Percentiles rank a stretch among this genome's conserved stretches.
phyloP scores from a whole-genome alignment of 2,329 filamentous ascomycete genomes.

The Coniella vitis region DNA sequence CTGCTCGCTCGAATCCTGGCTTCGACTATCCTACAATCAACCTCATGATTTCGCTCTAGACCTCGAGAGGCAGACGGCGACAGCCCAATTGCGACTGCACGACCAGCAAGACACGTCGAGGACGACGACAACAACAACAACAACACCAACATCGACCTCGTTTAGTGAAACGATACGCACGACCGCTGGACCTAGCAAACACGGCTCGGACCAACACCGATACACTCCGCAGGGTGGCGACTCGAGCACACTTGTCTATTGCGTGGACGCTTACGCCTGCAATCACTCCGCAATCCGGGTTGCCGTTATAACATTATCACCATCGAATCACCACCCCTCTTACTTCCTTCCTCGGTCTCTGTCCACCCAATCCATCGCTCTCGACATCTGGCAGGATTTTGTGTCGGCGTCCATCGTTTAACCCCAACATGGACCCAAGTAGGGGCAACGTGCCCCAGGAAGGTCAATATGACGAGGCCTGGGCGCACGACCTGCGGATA shows the following conservation, averaged over 20 bases:
- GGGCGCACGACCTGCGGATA: slow-evolving; percentile 71
- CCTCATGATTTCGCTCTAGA: no score
- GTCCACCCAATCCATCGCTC: neutral
- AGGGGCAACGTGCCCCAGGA: slow-evolving; percentile 20
- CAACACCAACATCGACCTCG: no score
- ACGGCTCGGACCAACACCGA: neutral
- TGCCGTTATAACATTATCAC: neutral
- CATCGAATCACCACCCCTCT: neutral
- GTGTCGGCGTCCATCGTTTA: slow-evolving; percentile 3
- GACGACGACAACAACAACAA: neutral
- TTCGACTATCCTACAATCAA: neutral
- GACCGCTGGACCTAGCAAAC: neutral
- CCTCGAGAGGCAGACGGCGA: no score
- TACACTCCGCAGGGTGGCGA: slow-evolving; percentile 5
- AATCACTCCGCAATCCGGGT: slow-evolving; percentile 5
- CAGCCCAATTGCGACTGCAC: neutral
- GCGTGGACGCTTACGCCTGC: slow-evolving; percentile 14
- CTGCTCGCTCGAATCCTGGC: no score
- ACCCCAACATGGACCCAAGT: slow-evolving; percentile 25
- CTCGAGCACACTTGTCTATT: neutral
- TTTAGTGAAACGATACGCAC: neutral
- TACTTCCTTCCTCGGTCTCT: neutral
- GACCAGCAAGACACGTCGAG: neutral
- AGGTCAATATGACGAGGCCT: slow-evolving; percentile 58
- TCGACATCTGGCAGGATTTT: neutral